Evolutionary conservation across 768 basidiomycete species (phyloP).

Genomic region (Sporobolomyces phaffii): DNA sequence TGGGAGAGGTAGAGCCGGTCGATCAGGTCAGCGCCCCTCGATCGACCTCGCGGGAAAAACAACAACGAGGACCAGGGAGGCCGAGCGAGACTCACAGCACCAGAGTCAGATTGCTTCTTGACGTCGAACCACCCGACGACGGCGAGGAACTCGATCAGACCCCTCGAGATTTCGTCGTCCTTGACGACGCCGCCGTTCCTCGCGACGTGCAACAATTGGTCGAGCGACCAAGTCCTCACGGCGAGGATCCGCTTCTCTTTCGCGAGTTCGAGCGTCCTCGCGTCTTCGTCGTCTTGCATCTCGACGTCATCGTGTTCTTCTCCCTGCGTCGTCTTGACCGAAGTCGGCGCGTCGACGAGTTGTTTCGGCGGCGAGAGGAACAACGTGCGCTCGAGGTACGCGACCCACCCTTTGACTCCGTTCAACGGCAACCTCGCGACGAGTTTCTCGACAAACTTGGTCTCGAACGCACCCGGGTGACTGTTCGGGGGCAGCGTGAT

Average conservation of each 20-base stretch:
- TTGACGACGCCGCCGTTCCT: slow-evolving; percentile 56
- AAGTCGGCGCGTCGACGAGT: slow-evolving; percentile 47
- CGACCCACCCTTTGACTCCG: slow-evolving; percentile 71
- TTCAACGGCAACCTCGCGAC: slow-evolving; percentile 64
- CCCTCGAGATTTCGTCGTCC: slow-evolving; percentile 67
- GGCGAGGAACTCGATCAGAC: slow-evolving; percentile 71
- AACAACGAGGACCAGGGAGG: not conserved
- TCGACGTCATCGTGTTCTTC: slow-evolving; percentile 46
- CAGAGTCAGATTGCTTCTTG: slow-evolving; percentile 67
- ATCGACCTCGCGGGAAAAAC: not conserved
- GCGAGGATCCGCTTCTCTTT: slow-evolving; percentile 45
- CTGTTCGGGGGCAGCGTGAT: slow-evolving; percentile 71
- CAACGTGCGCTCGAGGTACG: slow-evolving; percentile 62
- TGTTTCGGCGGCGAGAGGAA: slow-evolving; percentile 49
- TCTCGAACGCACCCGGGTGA: slow-evolving; percentile 74
- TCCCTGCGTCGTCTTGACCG: slow-evolving; percentile 15
- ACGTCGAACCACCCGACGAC: slow-evolving; percentile 74
- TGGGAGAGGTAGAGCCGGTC: no score
- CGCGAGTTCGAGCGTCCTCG: not conserved
- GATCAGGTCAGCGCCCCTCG: not conserved
- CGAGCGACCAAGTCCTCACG: slow-evolving; percentile 72
- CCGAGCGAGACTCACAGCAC: slow-evolving; percentile 38
- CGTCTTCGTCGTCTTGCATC: slow-evolving; percentile 48
- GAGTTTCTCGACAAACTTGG: slow-evolving; percentile 80
- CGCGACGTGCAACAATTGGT: slow-evolving; percentile 74